phyloP scores from a whole-genome alignment of 768 basidiomycete species.

The Xerocomellus chrysenteron region DNA sequence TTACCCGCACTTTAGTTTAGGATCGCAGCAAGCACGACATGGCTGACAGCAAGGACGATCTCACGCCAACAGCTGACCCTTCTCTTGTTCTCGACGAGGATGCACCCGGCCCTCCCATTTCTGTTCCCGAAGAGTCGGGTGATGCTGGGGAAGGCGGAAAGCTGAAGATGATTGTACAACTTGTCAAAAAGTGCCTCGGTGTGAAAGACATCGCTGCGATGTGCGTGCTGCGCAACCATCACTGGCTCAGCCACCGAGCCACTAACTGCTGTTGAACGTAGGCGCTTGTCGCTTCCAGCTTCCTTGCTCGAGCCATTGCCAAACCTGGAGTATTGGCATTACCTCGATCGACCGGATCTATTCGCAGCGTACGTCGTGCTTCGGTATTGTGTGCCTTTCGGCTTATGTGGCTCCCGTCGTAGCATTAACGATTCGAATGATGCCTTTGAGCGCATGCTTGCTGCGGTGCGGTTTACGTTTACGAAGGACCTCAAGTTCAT shows the following conservation, averaged over 20 bases:
- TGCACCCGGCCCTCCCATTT: constrained; percentile 54
- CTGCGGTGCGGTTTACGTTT: constrained; percentile 83
- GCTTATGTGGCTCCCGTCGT: constrained; percentile 8
- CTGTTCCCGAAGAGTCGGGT: constrained; percentile 68
- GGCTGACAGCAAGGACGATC: constrained; percentile 18
- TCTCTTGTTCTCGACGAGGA: constrained; percentile 44
- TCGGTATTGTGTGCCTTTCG: not conserved
- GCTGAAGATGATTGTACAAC: constrained; percentile 89
- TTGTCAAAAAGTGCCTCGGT: constrained; percentile 88
- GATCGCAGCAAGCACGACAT: constrained; percentile 8
- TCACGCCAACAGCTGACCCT: constrained; percentile 6
- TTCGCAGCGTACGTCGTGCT: constrained; percentile 78
- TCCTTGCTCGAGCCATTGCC: constrained; percentile 92
- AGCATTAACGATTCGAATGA: constrained; percentile 93
- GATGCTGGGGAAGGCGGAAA: constrained; percentile 86
- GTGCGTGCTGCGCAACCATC: constrained; percentile 44
- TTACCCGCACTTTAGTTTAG: not conserved
- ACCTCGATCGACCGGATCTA: constrained; percentile 86
- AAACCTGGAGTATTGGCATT: constrained; percentile 96
- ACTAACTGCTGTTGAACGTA: constrained; percentile 33
- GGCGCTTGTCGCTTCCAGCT: constrained; percentile 90
- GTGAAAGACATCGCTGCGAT: constrained; percentile 95
- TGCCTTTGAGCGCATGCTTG: constrained; percentile 94
- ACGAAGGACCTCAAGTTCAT: constrained; percentile 94
- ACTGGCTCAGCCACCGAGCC: constrained; percentile 4